Evolutionary conservation across 2,329 filamentous ascomycete genomes (phyloP), one percentile per base, ranked within the genome.

Genomic region (Pestalotiopsis sp.): DNA sequence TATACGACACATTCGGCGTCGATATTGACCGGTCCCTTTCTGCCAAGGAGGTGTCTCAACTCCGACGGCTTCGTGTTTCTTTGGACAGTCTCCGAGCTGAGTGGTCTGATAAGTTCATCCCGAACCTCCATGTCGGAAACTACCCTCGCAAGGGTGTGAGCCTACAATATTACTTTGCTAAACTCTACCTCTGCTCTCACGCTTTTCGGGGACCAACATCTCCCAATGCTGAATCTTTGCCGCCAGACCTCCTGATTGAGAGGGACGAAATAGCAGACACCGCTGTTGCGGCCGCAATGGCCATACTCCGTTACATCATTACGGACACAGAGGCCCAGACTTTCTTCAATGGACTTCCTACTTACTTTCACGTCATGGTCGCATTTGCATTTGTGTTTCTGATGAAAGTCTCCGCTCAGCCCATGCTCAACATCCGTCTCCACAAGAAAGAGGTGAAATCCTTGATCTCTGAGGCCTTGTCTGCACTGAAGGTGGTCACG

Each of bases 131-230:
- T 58, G 75, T 79, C n/a, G 77, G 76, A n/a, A 78, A 78, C 63
- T 78, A 78, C 63, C 76, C 77, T 4, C 71, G 70, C 20, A 78
- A 79, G 67, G 77, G 77, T 9, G 76, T 79, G 13, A 68, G 70
- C 5, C 69, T 80, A 13, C 77, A 80, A 67, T 77, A 77, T 66
- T 73, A 79, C 68, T 79, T 78, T 70, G 77, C 77, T 9, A 79
- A 77, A 67, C 74, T 80, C 7, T 78, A 78, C 65, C 74, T 79
- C 25, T 78, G 74, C 67, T 78, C 77, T 1, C 72, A 78, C 49
- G 77, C 73, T 2, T 75, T 80, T 25, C 73, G 78, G 7, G 77
- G 77, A 9, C 66, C 70, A 4, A 65, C 68, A 49, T 23, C 65
- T 67, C 23, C 2, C 20, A 61, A 41, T 14, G 38, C 62, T 31